Evolutionary conservation across 2,329 filamentous ascomycete species (phyloP), one percentile per base, ranked within the genome.

Genomic region (Acrocalymma vagum): DNA sequence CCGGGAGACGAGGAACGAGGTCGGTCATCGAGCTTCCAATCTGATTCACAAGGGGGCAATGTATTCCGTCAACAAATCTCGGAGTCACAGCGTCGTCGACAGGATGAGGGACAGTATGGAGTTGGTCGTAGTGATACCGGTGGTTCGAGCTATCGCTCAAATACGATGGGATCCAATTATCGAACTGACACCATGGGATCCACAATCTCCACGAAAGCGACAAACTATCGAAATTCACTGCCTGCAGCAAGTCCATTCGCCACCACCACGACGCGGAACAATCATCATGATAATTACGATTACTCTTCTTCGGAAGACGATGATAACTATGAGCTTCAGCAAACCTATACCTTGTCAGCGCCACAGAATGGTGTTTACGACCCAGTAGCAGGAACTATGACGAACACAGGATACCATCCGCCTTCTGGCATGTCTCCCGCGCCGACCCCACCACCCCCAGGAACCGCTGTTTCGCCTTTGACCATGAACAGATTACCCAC

Each of bases 261-360:
- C 8, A 46, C 41, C 10, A 53, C 53, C 27, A 45, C 48, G 15
- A 40, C 47, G 24, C 59, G 51, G n/a, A 53, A 58, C 38, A 56
- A 57, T 16, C 60, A 53, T 17, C 58, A 60, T 40, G 67, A 70
- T 17, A 64, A 52, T 5, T 71, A 71, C 29, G 62, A 63, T 22
- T 68, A 67, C 27, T 70, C 67, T 1, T 70, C 67, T 6, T 71
- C 68, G 1, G 68, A 71, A 38, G 68, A 71, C 15, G 68, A 70
- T 3, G 62, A 65, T 10, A 57, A 58, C 26, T 69, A 65, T 28
- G 68, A 71, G 47, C 53, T 71, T 14, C 65, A 68, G 42, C 60
- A 53, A 33, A 56, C 51, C 11, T 58, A 63, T 31, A 47, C 49
- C 7, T 37, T 55, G n/a, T 44, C 51, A 17, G 45, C 44, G 15